These are phyloP conservation scores for Pichia sp. DNA, from an alignment of 1,139 yeast genomes.

Conservation along the genomic window DNA sequence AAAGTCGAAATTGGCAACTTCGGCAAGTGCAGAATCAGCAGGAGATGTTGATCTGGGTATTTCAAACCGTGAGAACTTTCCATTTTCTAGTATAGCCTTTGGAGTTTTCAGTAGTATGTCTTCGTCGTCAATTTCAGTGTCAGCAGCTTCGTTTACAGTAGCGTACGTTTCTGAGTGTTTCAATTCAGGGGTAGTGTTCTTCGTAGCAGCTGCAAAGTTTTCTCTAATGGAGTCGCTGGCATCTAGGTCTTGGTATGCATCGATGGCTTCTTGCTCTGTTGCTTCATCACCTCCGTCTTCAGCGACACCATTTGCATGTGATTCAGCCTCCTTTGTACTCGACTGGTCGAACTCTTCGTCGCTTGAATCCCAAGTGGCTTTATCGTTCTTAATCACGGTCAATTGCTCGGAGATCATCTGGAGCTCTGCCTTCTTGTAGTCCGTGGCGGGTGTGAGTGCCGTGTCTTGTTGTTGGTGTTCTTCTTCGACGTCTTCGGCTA, in stretches of 20 bases:
- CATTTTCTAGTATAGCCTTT: neutral
- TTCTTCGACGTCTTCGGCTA: neutral
- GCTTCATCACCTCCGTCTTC: neutral
- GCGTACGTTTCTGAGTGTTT: too few relatives aligned
- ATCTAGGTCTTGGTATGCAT: neutral
- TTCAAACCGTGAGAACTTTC: neutral
- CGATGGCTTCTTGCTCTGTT: neutral
- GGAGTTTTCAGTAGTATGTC: neutral
- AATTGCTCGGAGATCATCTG: slow-evolving; percentile 6
- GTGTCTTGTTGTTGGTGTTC: neutral
- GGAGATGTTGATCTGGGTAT: neutral
- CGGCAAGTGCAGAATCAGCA: slow-evolving; percentile 7
- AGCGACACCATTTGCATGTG: neutral
- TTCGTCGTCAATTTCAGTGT: neutral
- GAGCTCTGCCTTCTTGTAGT: neutral
- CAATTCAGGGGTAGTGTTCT: too few relatives aligned
- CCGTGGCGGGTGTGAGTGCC: neutral
- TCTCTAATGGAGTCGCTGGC: too few relatives aligned
- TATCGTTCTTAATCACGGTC: neutral
- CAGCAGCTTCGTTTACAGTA: too few relatives aligned
- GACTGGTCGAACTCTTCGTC: slow-evolving; percentile 11
- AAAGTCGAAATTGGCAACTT: slow-evolving; percentile 12
- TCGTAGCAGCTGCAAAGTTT: too few relatives aligned
- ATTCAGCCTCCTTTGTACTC: neutral
- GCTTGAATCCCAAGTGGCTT: slow-evolving; percentile 18